Conservation (phyloP, 169 alveolate genomes). For the Cryptosporidium bovis region DNA sequence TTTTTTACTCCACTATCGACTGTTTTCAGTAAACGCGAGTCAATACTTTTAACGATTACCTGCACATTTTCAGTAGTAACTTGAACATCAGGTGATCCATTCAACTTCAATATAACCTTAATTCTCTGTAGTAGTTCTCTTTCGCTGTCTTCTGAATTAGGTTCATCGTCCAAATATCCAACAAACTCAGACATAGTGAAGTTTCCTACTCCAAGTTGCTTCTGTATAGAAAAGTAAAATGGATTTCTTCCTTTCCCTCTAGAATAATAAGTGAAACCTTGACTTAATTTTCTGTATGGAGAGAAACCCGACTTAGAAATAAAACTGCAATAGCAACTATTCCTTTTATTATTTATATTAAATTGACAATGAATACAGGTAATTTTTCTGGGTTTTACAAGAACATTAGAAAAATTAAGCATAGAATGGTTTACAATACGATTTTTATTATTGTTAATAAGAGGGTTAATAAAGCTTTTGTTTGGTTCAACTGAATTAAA, state of each 20-base stretch:
- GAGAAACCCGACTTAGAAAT: slow-evolving; percentile 10
- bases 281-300: neutral
- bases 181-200: slow-evolving; percentile 25
- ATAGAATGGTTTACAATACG: neutral
- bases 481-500: neutral
- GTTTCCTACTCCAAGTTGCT: slow-evolving; percentile 16
- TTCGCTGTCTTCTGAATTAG: neutral
- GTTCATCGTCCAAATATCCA: slow-evolving; percentile 29
- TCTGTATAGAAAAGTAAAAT: slow-evolving; percentile 32
- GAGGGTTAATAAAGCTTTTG: slow-evolving; percentile 8
- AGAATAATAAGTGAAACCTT: slow-evolving; percentile 3
- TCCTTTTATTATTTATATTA: neutral
- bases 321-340: slow-evolving; percentile 22
- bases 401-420: neutral
- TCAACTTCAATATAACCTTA: slow-evolving; percentile 15
- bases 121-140: neutral
- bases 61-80: slow-evolving; percentile 12
- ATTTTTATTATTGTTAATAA: neutral
- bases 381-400: neutral
- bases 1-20: neutral
- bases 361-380: slow-evolving; percentile 17
- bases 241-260: slow-evolving; percentile 60
- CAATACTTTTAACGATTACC: neutral
- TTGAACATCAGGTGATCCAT: slow-evolving; percentile 42
- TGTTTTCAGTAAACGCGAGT: neutral